Base-by-base conservation (phyloP, 2,329 filamentous ascomycete species). In the Pseudocercospora macadamiae region DNA sequence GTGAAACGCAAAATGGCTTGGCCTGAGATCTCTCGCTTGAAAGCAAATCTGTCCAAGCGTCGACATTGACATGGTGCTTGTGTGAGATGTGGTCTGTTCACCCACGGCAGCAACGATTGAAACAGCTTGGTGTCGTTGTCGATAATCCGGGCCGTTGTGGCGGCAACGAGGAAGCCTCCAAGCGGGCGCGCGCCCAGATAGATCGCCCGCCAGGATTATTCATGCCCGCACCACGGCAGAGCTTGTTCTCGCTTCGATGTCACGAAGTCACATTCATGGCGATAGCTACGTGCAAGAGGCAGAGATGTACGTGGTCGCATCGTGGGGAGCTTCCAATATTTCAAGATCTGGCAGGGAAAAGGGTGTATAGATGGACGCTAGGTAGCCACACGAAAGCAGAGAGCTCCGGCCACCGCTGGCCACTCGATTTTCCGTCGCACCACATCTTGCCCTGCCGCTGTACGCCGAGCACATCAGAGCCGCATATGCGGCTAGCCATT, bases 401-500 rank as follows among this genome's bases (percentile, higher is more conserved):
- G 42, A 45, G 42, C 42, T 47, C 42, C 42, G 42, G 14, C 42
- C 42, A 28, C 23, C 42, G 23, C 42, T 21, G 42, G 14, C 42
- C 42, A 28, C 23, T 47, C 42, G 42, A 47, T 47, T 51, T 56
- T 32, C n/a, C 32, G 30, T 56, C 19, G 16, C 28, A 26, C 37
- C 9, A 44, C 19, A 28, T 12, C 16, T 19, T 18, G 37, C 37
- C 37, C 37, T 42, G 37, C 37, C 37, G 37, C 37, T 21, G 3
- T 16, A n/a, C 32, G 32, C 32, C 32, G 32, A 12, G 32, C 32
- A 36, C 32, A 36, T 28, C 25, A 55, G 57, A 60, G 57, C 61
- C 55, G 55, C 58, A 59, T 45, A 59, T 58, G 62, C 61, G 51
- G 49, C 58, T 57, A 60, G 55, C 58, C 53, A 53, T 23, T 28